These are phyloP conservation scores for Umbellularia californica DNA, from an alignment of 164 flowering plant genomes.

Conservation along the genomic window DNA sequence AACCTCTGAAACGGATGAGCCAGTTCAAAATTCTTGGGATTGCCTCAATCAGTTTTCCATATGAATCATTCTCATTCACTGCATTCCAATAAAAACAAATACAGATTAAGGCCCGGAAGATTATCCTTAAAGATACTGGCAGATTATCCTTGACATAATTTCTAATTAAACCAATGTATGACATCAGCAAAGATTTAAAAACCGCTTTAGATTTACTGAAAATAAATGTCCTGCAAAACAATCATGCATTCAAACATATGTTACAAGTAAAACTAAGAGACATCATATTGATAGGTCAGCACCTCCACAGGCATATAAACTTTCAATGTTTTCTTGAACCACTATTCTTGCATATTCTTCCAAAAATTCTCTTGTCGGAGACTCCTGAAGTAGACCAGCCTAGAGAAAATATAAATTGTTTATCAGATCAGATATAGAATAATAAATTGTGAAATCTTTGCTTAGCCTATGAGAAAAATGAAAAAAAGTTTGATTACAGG, in stretches of 20 bases:
- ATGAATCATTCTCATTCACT: conserved; percentile 69
- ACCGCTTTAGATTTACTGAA: background rate
- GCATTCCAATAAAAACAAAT: conserved; percentile 30
- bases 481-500: background rate
- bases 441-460: background rate
- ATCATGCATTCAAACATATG: background rate
- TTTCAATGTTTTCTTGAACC: conserved; percentile 73
- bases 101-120: conserved; percentile 1
- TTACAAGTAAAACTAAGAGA: conserved; percentile 3
- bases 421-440: background rate
- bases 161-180: background rate
- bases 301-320: conserved; percentile 96
- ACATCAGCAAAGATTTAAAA: background rate
- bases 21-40: conserved; percentile 72
- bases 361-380: conserved; percentile 56
- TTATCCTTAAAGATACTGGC: background rate
- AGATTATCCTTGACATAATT: background rate
- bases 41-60: conserved; percentile 51
- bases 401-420: conserved; percentile 24
- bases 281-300: background rate
- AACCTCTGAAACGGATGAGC: conserved; percentile 51
- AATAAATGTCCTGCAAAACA: background rate
- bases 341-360: conserved; percentile 61
- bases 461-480: background rate
- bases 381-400: conserved; percentile 75